A percentile compares a stretch with the other conserved stretches of the same genome.
phyloP scores from a whole-genome alignment of 768 basidiomycete genomes.

The Macrocybe gigantea region DNA sequence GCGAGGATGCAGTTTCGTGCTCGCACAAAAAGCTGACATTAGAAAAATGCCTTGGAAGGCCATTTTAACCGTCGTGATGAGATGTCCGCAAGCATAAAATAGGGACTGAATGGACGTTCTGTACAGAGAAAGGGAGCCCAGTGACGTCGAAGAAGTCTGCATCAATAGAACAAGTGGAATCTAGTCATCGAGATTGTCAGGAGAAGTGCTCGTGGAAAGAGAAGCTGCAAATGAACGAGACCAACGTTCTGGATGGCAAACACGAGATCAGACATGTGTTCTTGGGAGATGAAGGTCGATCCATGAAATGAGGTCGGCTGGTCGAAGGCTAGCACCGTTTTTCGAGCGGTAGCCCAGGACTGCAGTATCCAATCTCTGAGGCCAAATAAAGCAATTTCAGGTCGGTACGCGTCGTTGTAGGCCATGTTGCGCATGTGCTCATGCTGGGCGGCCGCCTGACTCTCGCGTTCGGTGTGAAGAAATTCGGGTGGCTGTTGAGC shows the following conservation, averaged over 20 bases:
- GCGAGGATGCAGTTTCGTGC: constrained; percentile 62
- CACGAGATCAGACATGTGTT: constrained; percentile 60
- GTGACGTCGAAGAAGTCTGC: constrained; percentile 65
- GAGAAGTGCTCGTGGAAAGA: constrained; percentile 6
- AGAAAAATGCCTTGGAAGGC: constrained; percentile 84
- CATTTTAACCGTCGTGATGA: constrained; percentile 61
- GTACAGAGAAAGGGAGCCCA: constrained; percentile 80
- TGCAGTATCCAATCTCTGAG: constrained; percentile 81
- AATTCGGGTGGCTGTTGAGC: constrained; percentile 35
- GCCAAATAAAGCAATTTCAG: constrained; percentile 78
- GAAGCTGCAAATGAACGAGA: constrained; percentile 16
- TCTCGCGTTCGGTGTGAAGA: constrained; percentile 48
- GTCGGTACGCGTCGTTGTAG: constrained; percentile 69
- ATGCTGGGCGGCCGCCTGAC: constrained; percentile 60
- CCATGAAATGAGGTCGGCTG: constrained; percentile 34
- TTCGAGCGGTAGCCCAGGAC: constrained; percentile 66
- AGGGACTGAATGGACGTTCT: constrained; percentile 72
- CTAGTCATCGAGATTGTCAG: constrained; percentile 30
- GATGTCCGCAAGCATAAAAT: constrained; percentile 55
- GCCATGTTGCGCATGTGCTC: constrained; percentile 73
- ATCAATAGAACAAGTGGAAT: constrained; percentile 70
- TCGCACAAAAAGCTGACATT: constrained; percentile 82
- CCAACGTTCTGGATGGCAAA: constrained; percentile 67
- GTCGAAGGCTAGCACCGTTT: constrained; percentile 53
- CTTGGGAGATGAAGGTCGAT: constrained; percentile 45